Conservation (phyloP, 2,329 filamentous ascomycete genomes). For the Gyromitra esculenta region DNA sequence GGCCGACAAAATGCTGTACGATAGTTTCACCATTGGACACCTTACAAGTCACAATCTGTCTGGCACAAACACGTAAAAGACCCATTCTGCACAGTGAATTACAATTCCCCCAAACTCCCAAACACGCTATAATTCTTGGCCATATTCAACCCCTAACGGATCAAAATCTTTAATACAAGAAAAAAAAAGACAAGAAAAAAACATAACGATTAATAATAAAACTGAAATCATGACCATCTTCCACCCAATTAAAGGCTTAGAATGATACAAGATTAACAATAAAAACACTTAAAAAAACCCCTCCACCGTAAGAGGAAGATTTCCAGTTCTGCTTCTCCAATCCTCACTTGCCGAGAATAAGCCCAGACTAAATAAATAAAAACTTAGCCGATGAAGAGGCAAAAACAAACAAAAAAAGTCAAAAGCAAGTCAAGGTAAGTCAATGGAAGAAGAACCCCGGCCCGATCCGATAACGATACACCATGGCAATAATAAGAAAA, state of each 20-base stretch:
- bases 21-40: no score
- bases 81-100: not conserved
- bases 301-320: not conserved
- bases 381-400: not conserved
- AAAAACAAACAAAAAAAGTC: not conserved
- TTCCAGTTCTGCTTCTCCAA: not conserved
- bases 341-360: not conserved
- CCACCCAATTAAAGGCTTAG: constrained; percentile 12
- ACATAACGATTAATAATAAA: constrained; percentile 10
- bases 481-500: constrained; percentile 14
- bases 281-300: constrained; percentile 11
- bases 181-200: not conserved
- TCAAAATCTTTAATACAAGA: constrained; percentile 31
- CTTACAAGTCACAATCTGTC: no score
- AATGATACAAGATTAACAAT: constrained; percentile 30
- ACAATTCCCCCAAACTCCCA: constrained; percentile 30
- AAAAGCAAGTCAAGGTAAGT: constrained; percentile 8
- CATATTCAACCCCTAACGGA: not conserved
- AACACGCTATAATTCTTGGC: constrained; percentile 30
- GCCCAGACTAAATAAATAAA: constrained; percentile 11
- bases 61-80: not conserved
- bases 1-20: no score
- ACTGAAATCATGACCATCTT: constrained; percentile 4
- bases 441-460: constrained; percentile 13
- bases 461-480: constrained; percentile 37